Evolutionary conservation across 805 yeast species (phyloP).

Genomic region (Brettanomyces custersianus): DNA sequence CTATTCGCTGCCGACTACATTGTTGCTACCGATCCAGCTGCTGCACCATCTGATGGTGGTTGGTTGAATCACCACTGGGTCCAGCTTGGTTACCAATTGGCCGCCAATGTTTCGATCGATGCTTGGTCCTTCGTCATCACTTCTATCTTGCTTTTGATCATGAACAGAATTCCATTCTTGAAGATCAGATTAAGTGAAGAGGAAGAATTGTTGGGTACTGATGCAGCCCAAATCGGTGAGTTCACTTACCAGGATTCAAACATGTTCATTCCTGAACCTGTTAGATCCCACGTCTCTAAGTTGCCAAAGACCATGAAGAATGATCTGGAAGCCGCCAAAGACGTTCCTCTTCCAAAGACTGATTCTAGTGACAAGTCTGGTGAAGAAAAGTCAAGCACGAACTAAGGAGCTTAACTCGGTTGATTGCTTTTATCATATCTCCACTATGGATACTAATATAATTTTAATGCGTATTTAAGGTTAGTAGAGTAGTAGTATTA

Average conservation of each 20-base stretch:
- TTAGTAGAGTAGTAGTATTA: too few relatives aligned
- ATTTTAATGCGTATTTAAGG: too few relatives aligned
- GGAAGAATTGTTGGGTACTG: conserved; percentile 84
- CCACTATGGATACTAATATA: too few relatives aligned
- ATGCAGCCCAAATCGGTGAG: conserved; percentile 86
- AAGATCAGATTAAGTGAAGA: conserved; percentile 77
- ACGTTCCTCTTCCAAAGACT: conserved; percentile 21
- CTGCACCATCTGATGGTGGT: conserved; percentile 60
- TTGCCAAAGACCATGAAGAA: conserved; percentile 9
- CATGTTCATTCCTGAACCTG: conserved; percentile 68
- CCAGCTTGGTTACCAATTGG: conserved; percentile 84
- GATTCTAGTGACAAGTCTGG: conserved; percentile 9
- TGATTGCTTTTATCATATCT: too few relatives aligned
- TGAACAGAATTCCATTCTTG: conserved; percentile 75
- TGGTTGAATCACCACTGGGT: conserved; percentile 78
- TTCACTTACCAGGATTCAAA: conserved; percentile 63
- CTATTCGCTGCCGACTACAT: conserved; percentile 88
- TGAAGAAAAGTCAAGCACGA: conserved; percentile 19
- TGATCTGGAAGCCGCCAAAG: conserved; percentile 18
- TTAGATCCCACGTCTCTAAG: conserved; percentile 44
- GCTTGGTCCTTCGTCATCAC: conserved; percentile 73
- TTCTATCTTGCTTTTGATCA: conserved; percentile 49
- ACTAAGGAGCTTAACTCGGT: too few relatives aligned
- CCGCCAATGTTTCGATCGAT: conserved; percentile 63
- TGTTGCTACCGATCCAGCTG: conserved; percentile 68